Base-by-base conservation (phyloP, 306 rosid genomes). In the Adenanthera pavonina region DNA sequence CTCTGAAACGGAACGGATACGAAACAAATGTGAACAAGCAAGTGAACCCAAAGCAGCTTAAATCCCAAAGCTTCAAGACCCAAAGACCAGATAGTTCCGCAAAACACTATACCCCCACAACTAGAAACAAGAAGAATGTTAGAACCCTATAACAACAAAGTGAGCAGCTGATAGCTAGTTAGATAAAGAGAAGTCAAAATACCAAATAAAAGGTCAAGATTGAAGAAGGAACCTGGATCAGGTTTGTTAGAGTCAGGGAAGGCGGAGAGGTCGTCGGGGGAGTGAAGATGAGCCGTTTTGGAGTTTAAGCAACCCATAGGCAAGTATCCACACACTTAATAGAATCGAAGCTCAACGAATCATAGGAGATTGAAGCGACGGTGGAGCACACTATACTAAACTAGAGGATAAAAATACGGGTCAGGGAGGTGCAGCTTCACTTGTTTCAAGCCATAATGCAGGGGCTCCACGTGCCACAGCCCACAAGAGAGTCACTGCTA, bases 221-320 rank as follows among this genome's bases (percentile, higher is more conserved):
- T 34, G 70, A 74, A 68, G 36, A 61, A 34, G 64, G 51, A 1
- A 92, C 97, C 97, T 81, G 92, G 90, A 87, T 89, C 91, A 83
- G 85, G 85, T 68, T 89, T 88, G 17, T 80, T 82, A 30, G 92
- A 16, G 66, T 86, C 89, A 14, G 90, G 90, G 51, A 83, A 88
- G 35, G 88, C 70, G 51, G 92, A 53, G 2, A 48, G 36, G 10
- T 90, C 88, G 52, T 90, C 97, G 52, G 97, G 90, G 48, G 89
- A 89, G 78, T 76, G 90, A 8, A 90, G 89, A 82, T 86, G 91
- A 33, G 90, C 67, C 68, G 94, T 89, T 84, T 90, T 92, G 80
- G 97, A 92, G 57, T 89, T 90, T 7, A 89, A 83, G 76, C 97
- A 92, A 70, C 94, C 97, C 97, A 92, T 75, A 33, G 60, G 16